Conservation (phyloP, 1,284 basidiomycete genomes). For the Inonotus hispidus region DNA sequence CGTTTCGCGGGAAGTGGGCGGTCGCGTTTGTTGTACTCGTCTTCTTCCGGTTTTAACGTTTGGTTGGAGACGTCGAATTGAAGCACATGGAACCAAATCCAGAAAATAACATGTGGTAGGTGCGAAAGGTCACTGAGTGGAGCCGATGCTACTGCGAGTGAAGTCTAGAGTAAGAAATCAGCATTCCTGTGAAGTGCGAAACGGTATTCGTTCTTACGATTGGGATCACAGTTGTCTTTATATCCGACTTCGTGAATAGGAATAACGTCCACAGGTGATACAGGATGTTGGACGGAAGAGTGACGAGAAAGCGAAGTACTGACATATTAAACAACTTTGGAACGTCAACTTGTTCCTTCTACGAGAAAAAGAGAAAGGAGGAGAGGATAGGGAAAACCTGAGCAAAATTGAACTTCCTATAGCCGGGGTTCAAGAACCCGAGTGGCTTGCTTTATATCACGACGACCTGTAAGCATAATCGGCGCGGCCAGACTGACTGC, state of each 20-base stretch:
- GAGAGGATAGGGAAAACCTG: background rate
- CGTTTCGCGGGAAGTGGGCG: conserved; percentile 39
- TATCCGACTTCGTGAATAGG: conserved; percentile 20
- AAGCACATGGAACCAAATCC: conserved; percentile 40
- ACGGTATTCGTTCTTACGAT: conserved; percentile 11
- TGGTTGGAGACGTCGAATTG: conserved; percentile 42
- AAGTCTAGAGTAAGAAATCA: conserved; percentile 26
- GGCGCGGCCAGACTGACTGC: background rate
- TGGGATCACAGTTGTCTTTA: conserved; percentile 20
- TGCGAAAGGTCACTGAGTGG: conserved; percentile 21
- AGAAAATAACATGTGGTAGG: conserved; percentile 29
- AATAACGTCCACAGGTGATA: conserved; percentile 23
- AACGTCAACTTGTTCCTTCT: background rate
- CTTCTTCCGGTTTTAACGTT: conserved; percentile 35
- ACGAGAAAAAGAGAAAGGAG: background rate
- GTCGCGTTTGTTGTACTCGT: conserved; percentile 39
- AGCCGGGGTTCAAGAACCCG: background rate
- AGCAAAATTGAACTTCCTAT: background rate
- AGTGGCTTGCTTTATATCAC: background rate
- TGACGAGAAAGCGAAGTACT: conserved; percentile 1
- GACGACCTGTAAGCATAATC: background rate
- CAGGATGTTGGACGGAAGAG: conserved; percentile 5
- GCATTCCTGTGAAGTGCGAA: background rate
- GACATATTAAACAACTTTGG: background rate
- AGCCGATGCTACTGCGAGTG: conserved; percentile 33